phyloP scores from a whole-genome alignment of 441 rosid genomes.

The Aleurites moluccanus region DNA sequence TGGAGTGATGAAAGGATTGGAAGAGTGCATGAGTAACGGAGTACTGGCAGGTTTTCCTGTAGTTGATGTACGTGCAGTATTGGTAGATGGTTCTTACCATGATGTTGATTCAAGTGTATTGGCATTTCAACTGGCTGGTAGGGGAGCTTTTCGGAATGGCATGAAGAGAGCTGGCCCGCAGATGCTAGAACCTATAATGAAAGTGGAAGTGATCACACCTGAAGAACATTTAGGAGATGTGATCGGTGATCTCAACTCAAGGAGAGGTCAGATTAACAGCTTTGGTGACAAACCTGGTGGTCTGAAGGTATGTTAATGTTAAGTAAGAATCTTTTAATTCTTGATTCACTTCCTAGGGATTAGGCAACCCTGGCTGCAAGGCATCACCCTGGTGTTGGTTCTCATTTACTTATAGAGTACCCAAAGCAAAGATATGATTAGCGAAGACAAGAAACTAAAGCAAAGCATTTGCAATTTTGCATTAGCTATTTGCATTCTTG shows the following conservation, averaged over 20 bases:
- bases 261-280: slow-evolving; percentile 94
- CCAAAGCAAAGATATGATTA: background rate
- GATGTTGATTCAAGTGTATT: slow-evolving; percentile 93
- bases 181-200: slow-evolving; percentile 95
- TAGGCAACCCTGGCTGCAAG: background rate
- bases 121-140: slow-evolving; percentile 93
- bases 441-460: background rate
- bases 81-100: slow-evolving; percentile 89
- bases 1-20: slow-evolving; percentile 93
- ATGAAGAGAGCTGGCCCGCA: slow-evolving; percentile 74
- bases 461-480: background rate
- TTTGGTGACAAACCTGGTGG: slow-evolving; percentile 96
- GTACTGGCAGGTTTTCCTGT: slow-evolving; percentile 92
- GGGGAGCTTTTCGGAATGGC: slow-evolving; percentile 94
- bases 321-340: background rate
- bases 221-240: slow-evolving; percentile 96
- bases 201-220: slow-evolving; percentile 92
- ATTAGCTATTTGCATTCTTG: background rate
- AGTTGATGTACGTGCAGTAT: slow-evolving; percentile 79
- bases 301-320: slow-evolving; percentile 56
- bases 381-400: background rate
- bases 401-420: background rate
- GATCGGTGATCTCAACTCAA: slow-evolving; percentile 89
- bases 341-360: background rate
- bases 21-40: slow-evolving; percentile 84